Conservation (phyloP, 1,284 basidiomycete genomes). For the Pseudozyma pruni region DNA sequence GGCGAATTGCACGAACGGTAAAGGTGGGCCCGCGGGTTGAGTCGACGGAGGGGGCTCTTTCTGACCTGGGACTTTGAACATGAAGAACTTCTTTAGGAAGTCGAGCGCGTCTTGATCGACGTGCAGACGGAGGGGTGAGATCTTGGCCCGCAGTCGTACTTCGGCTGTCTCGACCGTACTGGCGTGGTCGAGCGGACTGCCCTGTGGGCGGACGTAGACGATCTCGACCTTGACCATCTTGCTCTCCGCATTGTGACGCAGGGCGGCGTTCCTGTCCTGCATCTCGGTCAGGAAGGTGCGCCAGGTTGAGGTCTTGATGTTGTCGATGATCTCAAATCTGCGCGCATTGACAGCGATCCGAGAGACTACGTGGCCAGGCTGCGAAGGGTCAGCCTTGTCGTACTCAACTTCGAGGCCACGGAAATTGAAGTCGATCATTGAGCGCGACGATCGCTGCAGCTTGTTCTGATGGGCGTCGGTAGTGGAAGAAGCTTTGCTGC, state of each 20-base stretch:
- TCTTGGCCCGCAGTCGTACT: conserved; percentile 74
- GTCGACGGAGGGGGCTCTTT: conserved; percentile 1
- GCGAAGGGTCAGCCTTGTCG: conserved; percentile 45
- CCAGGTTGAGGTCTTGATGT: conserved; percentile 98
- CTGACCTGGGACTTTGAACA: conserved; percentile 75
- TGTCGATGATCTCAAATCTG: conserved; percentile 90
- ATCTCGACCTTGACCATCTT: conserved; percentile 92
- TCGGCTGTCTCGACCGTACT: conserved; percentile 70
- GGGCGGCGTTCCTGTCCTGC: conserved; percentile 28
- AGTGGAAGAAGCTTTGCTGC: neutral
- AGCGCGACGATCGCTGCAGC: conserved; percentile 79
- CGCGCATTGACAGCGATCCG: conserved; percentile 41
- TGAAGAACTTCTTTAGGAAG: conserved; percentile 95
- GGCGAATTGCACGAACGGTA: conserved; percentile 73
- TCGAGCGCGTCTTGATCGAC: conserved; percentile 98
- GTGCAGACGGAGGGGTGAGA: conserved; percentile 82
- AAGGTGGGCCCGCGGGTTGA: conserved; percentile 4
- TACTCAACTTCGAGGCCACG: conserved; percentile 73
- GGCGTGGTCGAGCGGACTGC: conserved; percentile 60
- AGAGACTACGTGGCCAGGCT: conserved; percentile 40
- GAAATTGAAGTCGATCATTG: conserved; percentile 87
- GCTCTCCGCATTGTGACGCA: conserved; percentile 84
- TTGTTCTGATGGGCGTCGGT: conserved; percentile 68
- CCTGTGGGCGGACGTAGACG: conserved; percentile 60
- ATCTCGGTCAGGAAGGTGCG: conserved; percentile 85